Evolutionary conservation across 768 basidiomycete species (phyloP).

Genomic region (Cystofilobasidium ferigula): DNA sequence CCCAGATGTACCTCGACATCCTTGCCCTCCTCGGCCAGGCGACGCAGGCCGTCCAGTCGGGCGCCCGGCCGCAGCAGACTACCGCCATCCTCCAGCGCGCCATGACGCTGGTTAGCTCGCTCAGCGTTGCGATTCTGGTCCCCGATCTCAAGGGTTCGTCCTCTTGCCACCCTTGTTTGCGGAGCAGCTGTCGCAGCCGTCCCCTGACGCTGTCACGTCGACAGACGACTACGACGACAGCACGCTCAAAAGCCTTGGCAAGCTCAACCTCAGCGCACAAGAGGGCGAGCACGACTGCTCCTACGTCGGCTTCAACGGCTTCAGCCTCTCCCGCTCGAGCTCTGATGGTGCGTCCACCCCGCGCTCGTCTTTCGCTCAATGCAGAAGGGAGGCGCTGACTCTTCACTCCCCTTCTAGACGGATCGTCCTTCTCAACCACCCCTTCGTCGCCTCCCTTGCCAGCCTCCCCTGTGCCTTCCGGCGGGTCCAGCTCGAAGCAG

Average conservation of each 20-base stretch:
- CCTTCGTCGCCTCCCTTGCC: conserved; percentile 10
- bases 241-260: background rate
- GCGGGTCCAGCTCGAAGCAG: background rate
- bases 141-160: background rate
- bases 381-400: too few relatives aligned
- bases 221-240: background rate
- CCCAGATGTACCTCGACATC: conserved; percentile 12
- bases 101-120: conserved; percentile 15
- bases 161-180: background rate
- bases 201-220: background rate
- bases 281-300: background rate
- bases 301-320: background rate
- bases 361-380: background rate
- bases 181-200: background rate
- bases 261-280: background rate
- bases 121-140: conserved; percentile 20
- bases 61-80: background rate
- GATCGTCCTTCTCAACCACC: background rate
- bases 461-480: background rate
- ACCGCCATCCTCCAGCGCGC: conserved; percentile 12
- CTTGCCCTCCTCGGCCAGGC: conserved; percentile 7
- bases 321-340: background rate
- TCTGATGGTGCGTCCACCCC: background rate
- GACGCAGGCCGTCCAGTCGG: conserved; percentile 6
- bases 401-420: background rate